phyloP scores from a whole-genome alignment of 352 stramenopile species.

The Albugo laibachii region DNA sequence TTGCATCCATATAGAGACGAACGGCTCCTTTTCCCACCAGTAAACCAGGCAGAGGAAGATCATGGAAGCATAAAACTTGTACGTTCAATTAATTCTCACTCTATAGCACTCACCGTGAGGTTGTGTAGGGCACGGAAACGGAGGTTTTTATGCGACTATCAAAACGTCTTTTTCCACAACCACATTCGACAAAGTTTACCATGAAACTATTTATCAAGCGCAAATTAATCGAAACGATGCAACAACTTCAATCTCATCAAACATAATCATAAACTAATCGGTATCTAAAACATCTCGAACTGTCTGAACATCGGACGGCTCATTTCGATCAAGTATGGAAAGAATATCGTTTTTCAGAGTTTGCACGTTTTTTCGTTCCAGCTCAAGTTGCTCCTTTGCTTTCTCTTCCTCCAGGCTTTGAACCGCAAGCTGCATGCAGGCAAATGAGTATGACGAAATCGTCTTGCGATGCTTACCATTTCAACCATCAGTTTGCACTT shows the following conservation, averaged over 20 bases:
- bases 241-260: too few relatives aligned
- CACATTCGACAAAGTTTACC: too few relatives aligned
- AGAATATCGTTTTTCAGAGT: conserved; percentile 48
- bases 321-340: conserved; percentile 23
- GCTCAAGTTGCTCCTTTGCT: conserved; percentile 28
- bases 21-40: background rate
- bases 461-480: conserved; percentile 24
- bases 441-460: background rate
- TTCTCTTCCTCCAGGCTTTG: conserved; percentile 68
- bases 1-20: background rate
- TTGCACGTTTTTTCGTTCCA: conserved; percentile 29
- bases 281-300: too few relatives aligned
- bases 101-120: background rate
- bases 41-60: background rate
- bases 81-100: background rate
- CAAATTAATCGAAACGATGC: too few relatives aligned
- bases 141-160: background rate
- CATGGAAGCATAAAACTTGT: conserved; percentile 1
- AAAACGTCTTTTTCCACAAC: too few relatives aligned
- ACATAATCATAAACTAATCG: too few relatives aligned
- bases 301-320: too few relatives aligned
- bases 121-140: background rate
- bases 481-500: conserved; percentile 75
- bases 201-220: too few relatives aligned
- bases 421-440: conserved; percentile 33